Evolutionary conservation across 371 early-diverging fungal species (phyloP).

Genomic region (Lichtheimia ornata): DNA sequence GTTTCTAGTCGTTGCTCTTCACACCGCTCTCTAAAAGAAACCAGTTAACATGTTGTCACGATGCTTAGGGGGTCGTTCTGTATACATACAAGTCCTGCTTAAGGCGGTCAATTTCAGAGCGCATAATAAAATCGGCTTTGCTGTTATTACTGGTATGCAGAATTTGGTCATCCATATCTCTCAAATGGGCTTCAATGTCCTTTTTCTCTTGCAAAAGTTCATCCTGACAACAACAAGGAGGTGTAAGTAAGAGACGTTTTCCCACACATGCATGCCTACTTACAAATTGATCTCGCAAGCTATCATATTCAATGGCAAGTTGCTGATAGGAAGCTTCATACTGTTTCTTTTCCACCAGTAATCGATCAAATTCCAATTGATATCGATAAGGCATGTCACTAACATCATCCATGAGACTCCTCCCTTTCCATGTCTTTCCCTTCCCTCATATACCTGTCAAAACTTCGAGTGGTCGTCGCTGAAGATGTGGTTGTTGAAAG

Average conservation of each 20-base stretch:
- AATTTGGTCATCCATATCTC: conserved; percentile 70
- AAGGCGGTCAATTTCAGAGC: conserved; percentile 84
- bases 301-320: conserved; percentile 53
- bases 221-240: conserved; percentile 66
- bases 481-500: conserved; percentile 28
- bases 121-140: conserved; percentile 80
- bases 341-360: conserved; percentile 51
- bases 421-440: too few species aligned
- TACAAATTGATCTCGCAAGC: conserved; percentile 63
- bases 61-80: background rate
- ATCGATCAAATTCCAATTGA: conserved; percentile 42
- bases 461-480: conserved; percentile 21
- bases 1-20: conserved; percentile 77
- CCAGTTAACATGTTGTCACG: background rate
- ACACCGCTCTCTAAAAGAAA: conserved; percentile 59
- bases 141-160: conserved; percentile 72
- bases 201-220: conserved; percentile 64
- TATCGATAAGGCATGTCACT: conserved; percentile 44
- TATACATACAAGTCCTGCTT: conserved; percentile 76
- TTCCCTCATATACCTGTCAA: conserved; percentile 19
- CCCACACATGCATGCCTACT: conserved; percentile 3
- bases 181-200: conserved; percentile 60
- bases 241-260: background rate
- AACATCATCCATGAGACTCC: background rate
- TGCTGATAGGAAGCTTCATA: conserved; percentile 55